Evolutionary conservation across 495 filamentous ascomycete species (phyloP).

Genomic region (Neurospora pannonica): DNA sequence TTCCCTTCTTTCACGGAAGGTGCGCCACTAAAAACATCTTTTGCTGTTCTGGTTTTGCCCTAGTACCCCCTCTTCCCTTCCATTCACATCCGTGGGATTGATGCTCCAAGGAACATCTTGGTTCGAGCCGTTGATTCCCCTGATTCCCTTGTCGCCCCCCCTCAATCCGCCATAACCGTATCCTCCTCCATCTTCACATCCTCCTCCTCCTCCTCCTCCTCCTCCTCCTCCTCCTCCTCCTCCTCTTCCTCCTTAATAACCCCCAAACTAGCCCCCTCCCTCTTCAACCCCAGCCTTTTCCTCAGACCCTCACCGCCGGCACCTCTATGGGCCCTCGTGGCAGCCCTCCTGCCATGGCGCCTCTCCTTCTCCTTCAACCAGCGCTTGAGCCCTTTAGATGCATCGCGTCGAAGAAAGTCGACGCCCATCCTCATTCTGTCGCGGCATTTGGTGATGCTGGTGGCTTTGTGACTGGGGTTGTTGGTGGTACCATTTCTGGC

Average conservation of each 20-base stretch:
- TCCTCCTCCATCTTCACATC: not conserved
- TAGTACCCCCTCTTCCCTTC: not conserved
- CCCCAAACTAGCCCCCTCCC: not conserved
- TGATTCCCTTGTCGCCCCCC: not conserved
- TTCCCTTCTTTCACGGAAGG: not conserved
- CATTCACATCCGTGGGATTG: not conserved
- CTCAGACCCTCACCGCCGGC: not conserved
- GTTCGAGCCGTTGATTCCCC: not conserved
- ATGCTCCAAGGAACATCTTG: not conserved
- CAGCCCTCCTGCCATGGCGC: not conserved
- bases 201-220: not conserved
- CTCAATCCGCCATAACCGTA: not conserved
- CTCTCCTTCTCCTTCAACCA: not conserved
- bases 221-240: not conserved
- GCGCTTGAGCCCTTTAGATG: not conserved
- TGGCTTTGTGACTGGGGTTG: not conserved
- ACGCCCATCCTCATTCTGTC: not conserved
- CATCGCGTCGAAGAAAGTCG: not conserved
- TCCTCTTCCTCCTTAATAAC: not conserved
- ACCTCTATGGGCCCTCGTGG: not conserved
- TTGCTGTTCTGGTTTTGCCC: not conserved
- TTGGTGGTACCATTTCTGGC: not conserved
- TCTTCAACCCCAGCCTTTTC: not conserved
- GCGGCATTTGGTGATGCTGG: not conserved
- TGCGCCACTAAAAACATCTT: not conserved